Base-by-base conservation (phyloP, 257 asterid genomes). In the Schizonepeta tenuifolia region DNA sequence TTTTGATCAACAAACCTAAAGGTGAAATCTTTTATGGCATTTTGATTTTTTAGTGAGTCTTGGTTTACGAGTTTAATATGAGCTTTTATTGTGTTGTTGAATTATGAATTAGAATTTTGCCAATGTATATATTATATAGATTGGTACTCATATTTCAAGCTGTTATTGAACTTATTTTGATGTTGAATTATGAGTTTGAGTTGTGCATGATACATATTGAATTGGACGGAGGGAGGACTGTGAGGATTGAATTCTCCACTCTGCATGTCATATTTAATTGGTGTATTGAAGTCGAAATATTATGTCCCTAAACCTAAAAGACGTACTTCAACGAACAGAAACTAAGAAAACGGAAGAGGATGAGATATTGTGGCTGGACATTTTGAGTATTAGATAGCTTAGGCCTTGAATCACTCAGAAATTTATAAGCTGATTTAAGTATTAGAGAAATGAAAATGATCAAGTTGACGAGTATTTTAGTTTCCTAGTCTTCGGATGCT, bases 1-100 rank as follows among this genome's bases (percentile, higher is more conserved):
- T 91, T 65, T 75, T 91, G 86, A 87, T 94, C 73, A 94, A 94
- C 83, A 94, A 94, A 78, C 99, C 97, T 58, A 94, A 90, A 89
- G 98, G 99, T 91, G 67, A 70, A 36, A 28, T 59, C 50, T 51
- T 58, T 63, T 2, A 18, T 28, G 10, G 18, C 66, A 44, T 64
- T 71, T 67, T 18, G 28, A 21, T n/a, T n/a, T n/a, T n/a, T n/a
- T n/a, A n/a, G 15, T 40, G 63, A 38, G 22, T 63, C 49, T 21
- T 7, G 56, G 55, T 49, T 70, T 43, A 60, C 69, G 26, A 2
- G 13, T 1, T 65, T 65, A 10, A 2, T 17, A 6, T 46, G 56
- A 65, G 41, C 20, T 46, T 33, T 0, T 49, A 12, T 62, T 17
- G 1, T 59, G 55, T 9, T 60, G 59, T 59, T 73, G 18, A 36